phyloP scores from a whole-genome alignment of 495 filamentous ascomycete genomes.

The Lepraria neglecta region DNA sequence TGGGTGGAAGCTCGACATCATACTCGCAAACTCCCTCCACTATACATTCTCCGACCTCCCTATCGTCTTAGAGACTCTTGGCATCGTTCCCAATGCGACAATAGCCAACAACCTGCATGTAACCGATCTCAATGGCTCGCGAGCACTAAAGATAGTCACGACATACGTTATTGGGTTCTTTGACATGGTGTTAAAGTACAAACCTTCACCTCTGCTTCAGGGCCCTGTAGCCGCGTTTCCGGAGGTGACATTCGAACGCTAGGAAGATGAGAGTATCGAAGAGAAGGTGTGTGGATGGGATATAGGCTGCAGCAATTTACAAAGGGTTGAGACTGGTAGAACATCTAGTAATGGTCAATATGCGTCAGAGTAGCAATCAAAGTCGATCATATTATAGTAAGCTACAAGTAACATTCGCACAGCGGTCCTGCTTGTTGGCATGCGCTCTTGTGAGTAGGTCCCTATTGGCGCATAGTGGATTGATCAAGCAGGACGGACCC shows the following conservation, averaged over 20 bases:
- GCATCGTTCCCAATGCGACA: slow-evolving; percentile 9
- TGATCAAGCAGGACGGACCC: background rate
- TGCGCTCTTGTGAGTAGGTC: background rate
- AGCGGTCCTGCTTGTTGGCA: background rate
- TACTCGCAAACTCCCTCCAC: slow-evolving; percentile 27
- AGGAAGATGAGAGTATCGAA: background rate
- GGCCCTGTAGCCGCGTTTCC: slow-evolving; percentile 16
- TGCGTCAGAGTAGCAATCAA: background rate
- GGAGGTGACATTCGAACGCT: slow-evolving; percentile 10
- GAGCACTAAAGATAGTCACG: slow-evolving; percentile 16
- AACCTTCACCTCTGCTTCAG: slow-evolving; percentile 3
- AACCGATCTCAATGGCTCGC: slow-evolving; percentile 11
- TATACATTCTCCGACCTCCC: slow-evolving; percentile 30
- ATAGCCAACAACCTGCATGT: background rate
- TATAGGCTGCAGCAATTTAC: background rate
- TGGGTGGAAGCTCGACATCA: slow-evolving; percentile 31
- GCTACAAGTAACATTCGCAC: background rate
- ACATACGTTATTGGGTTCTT: slow-evolving; percentile 15
- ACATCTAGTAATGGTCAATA: background rate
- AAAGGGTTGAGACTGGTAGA: background rate
- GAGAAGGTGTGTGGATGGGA: background rate
- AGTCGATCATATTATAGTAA: background rate
- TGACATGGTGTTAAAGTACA: slow-evolving; percentile 11
- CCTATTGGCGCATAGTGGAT: background rate
- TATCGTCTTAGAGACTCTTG: slow-evolving; percentile 12